Evolutionary conservation across 1,284 basidiomycete species (phyloP).

Genomic region (Microbotryomycetes sp.): DNA sequence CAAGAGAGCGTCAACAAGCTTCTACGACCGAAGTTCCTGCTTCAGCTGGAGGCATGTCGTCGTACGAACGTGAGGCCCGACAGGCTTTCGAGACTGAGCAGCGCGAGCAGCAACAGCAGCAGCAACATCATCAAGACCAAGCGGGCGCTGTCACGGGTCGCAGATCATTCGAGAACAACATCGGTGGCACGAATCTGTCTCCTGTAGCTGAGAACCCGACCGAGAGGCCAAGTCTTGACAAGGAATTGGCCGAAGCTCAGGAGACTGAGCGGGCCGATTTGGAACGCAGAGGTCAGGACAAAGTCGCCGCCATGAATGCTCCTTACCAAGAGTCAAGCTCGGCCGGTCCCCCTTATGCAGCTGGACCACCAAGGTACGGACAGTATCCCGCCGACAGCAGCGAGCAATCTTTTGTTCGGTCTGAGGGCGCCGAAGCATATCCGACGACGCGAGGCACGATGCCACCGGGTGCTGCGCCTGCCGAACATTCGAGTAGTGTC

Average conservation of each 20-base stretch:
- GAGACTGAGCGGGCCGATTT: not conserved
- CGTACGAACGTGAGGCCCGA: constrained; percentile 1
- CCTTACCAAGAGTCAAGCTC: not conserved
- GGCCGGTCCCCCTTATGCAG: not conserved
- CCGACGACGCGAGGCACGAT: not conserved
- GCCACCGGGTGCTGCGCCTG: not conserved
- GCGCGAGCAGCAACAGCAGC: not conserved
- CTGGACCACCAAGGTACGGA: not conserved
- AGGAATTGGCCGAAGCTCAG: not conserved
- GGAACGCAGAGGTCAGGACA: too few relatives aligned
- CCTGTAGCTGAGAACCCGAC: not conserved
- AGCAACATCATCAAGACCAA: not conserved
- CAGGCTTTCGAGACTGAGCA: constrained; percentile 15
- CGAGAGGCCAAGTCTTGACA: too few relatives aligned
- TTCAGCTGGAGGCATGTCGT: not conserved
- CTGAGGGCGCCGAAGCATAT: not conserved
- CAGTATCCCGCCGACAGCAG: not conserved
- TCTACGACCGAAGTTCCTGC: not conserved
- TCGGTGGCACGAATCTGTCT: not conserved
- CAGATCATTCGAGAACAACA: not conserved
- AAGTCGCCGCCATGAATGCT: not conserved
- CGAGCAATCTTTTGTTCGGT: not conserved
- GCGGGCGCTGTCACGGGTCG: not conserved
- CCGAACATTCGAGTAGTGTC: not conserved
- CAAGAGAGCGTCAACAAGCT: not conserved